A percentile compares a stretch with the other conserved stretches of the same genome.
Evolutionary conservation across 331 rosid species (phyloP).

Genomic region (Malus hybrid): DNA sequence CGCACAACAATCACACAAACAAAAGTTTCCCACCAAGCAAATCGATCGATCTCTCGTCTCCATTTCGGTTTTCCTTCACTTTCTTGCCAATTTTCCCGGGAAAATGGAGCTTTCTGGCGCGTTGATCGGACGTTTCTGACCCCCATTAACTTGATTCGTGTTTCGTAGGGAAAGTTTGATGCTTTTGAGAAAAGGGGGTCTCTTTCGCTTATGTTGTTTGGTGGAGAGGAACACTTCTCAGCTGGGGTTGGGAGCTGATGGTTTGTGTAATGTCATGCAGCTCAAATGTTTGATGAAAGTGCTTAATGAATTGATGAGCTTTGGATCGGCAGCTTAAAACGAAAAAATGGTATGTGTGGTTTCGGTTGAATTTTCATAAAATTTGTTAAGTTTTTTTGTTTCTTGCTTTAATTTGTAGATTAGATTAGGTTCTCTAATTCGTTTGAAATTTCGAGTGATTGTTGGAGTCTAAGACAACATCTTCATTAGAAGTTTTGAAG

Average conservation of each 20-base stretch:
- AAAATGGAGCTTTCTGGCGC: conserved; percentile 10
- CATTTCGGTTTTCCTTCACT: conserved; percentile 5
- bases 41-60: conserved; percentile 11
- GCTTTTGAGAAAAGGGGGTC: conserved; percentile 19
- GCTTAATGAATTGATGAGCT: conserved; percentile 2
- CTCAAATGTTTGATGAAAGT: conserved; percentile 27
- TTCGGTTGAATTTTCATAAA: neutral
- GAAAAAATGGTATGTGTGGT: conserved; percentile 42
- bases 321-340: conserved; percentile 18
- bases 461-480: neutral
- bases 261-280: conserved; percentile 11
- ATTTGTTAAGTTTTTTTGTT: neutral
- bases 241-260: neutral
- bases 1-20: conserved; percentile 13
- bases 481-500: neutral
- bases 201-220: neutral
- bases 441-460: neutral
- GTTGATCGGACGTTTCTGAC: neutral
- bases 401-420: neutral
- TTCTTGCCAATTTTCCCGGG: conserved; percentile 5
- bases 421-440: neutral
- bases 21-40: conserved; percentile 8
- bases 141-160: neutral
- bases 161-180: neutral
- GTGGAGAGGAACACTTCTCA: conserved; percentile 1